A percentile compares a stretch with the other conserved stretches of the same genome.
phyloP scores from a whole-genome alignment of 805 yeast genomes.

The Metschnikowia continentalis region DNA sequence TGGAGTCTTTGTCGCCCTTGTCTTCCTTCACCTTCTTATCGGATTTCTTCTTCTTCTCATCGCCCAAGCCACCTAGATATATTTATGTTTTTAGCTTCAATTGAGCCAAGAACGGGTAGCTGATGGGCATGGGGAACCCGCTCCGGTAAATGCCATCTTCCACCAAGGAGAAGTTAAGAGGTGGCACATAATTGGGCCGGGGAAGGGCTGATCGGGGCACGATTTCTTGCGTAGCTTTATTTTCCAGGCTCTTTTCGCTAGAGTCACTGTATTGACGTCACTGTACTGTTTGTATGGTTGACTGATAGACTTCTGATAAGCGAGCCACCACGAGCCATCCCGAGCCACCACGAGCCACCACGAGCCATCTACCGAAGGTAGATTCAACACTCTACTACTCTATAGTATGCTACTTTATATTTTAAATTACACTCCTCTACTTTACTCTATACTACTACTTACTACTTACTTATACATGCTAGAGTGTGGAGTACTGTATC shows the following conservation, averaged over 20 bases:
- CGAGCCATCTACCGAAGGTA: too few species aligned
- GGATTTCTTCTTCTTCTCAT: conserved; percentile 20
- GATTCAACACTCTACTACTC: too few species aligned
- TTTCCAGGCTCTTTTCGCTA: not conserved
- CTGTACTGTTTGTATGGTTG: too few species aligned
- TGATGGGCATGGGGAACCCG: conserved; percentile 89
- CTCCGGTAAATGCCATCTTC: conserved; percentile 85
- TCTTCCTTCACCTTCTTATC: conserved; percentile 8
- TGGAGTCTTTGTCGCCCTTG: conserved; percentile 11
- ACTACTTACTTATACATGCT: too few species aligned
- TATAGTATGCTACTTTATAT: too few species aligned
- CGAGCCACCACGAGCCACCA: too few species aligned
- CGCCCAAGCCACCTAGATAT: conserved; percentile 64
- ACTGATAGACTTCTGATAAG: too few species aligned
- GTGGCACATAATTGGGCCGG: conserved; percentile 58
- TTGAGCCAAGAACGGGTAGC: conserved; percentile 72
- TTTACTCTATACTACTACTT: too few species aligned
- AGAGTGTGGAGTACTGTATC: too few species aligned
- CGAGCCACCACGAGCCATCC: too few species aligned
- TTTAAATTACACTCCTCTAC: too few species aligned
- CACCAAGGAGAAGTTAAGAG: conserved; percentile 84
- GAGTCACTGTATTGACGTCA: too few species aligned
- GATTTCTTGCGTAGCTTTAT: not conserved
- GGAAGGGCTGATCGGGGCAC: conserved; percentile 2
- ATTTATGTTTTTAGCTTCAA: conserved; percentile 74